Percentiles rank a stretch among this genome's conserved stretches.
Evolutionary conservation across 1,284 basidiomycete species (phyloP).

Genomic region (Ganoderma sinense): DNA sequence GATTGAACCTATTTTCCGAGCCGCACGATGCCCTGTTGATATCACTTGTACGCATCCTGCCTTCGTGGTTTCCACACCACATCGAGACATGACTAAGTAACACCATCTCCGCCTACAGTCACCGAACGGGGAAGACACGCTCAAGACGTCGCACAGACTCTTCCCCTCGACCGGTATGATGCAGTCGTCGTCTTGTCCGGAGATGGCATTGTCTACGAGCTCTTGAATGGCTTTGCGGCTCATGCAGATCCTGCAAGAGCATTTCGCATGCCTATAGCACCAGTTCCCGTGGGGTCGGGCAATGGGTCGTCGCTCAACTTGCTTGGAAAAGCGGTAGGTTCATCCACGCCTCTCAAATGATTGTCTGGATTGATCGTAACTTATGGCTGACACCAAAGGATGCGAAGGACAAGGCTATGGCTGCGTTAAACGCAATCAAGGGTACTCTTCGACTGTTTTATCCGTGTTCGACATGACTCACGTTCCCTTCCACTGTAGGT

Average conservation of each 20-base stretch:
- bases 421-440: slow-evolving; percentile 89
- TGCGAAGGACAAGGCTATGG: slow-evolving; percentile 77
- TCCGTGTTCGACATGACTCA: background rate
- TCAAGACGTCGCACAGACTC: slow-evolving; percentile 66
- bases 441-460: slow-evolving; percentile 52
- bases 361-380: slow-evolving; percentile 2
- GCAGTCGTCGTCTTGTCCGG: slow-evolving; percentile 88
- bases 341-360: background rate
- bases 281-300: slow-evolving; percentile 89
- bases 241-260: slow-evolving; percentile 76
- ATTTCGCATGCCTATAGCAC: slow-evolving; percentile 80
- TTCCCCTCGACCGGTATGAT: slow-evolving; percentile 72
- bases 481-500: slow-evolving; percentile 48
- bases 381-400: slow-evolving; percentile 49
- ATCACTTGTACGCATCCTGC: slow-evolving; percentile 57
- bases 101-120: slow-evolving; percentile 50
- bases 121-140: slow-evolving; percentile 83
- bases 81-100: background rate
- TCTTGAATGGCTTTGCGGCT: slow-evolving; percentile 90
- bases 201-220: slow-evolving; percentile 90
- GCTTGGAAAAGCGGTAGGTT: slow-evolving; percentile 66
- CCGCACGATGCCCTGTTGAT: slow-evolving; percentile 78
- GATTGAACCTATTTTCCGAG: slow-evolving; percentile 83
- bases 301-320: slow-evolving; percentile 85
- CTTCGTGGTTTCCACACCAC: slow-evolving; percentile 5